Percentiles rank a stretch among this genome's conserved stretches.
Evolutionary conservation across 192 early-diverging fungal genomes (phyloP).

Genomic region (Backusella parvicylindrica): DNA sequence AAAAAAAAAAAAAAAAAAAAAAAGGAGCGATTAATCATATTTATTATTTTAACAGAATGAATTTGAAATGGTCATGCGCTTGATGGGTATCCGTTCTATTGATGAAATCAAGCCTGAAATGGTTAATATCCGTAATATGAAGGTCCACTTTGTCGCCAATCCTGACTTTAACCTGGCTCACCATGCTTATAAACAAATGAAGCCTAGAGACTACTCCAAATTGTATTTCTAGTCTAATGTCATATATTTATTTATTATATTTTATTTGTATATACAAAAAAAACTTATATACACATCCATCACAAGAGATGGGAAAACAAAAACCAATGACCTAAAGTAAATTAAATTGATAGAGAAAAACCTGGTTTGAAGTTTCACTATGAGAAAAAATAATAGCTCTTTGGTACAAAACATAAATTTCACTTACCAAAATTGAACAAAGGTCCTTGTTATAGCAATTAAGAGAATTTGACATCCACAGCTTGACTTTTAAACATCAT

Average conservation of each 20-base stretch:
- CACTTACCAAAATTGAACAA: no score
- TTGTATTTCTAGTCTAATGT: conserved; percentile 11
- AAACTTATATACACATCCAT: neutral
- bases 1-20: no score
- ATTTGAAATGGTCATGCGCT: conserved; percentile 78
- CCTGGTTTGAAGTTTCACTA: no score
- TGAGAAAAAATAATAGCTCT: no score
- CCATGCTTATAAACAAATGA: conserved; percentile 25
- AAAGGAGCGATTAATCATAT: no score
- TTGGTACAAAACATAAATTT: no score
- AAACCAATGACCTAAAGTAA: neutral
- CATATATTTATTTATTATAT: neutral
- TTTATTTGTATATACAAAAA: neutral
- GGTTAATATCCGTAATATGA: conserved; percentile 39
- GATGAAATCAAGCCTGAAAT: conserved; percentile 58
- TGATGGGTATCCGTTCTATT: conserved; percentile 64
- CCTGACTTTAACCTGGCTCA: conserved; percentile 24
- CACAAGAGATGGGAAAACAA: neutral
- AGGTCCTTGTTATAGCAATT: no score
- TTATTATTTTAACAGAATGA: conserved; percentile 48
- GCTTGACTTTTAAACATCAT: no score
- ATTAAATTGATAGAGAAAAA: neutral
- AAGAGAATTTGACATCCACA: no score
- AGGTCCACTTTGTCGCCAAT: conserved; percentile 8
- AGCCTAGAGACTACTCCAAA: conserved; percentile 26